phyloP scores from a whole-genome alignment of 1,139 yeast species.

The Zygoascus meyerae region DNA sequence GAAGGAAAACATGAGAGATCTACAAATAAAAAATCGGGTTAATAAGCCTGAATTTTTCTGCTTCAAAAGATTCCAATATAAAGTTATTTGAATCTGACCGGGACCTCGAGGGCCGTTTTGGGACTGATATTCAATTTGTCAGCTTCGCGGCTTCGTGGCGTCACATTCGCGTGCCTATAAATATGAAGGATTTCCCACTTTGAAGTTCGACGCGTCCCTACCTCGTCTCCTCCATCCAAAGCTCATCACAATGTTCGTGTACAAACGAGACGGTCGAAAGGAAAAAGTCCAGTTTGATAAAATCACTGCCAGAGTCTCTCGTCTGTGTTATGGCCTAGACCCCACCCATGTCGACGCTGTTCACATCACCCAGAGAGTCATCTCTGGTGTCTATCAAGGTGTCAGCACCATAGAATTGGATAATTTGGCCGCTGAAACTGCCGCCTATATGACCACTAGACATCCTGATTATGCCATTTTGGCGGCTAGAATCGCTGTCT shows the following conservation, averaged over 20 bases:
- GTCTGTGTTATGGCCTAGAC: conserved; percentile 78
- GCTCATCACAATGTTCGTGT: conserved; percentile 42
- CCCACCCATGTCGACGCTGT: conserved; percentile 81
- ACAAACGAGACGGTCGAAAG: conserved; percentile 68
- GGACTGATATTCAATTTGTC: no score
- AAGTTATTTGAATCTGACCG: no score
- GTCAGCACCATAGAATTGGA: conserved; percentile 91
- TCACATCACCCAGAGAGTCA: conserved; percentile 81
- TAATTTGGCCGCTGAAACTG: conserved; percentile 93
- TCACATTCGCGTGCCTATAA: conserved; percentile 1
- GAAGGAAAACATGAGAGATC: no score
- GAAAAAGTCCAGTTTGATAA: conserved; percentile 83
- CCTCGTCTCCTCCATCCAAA: not conserved
- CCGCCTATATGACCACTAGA: conserved; percentile 92
- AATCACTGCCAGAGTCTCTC: conserved; percentile 58
- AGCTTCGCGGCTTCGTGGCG: conserved; percentile 5
- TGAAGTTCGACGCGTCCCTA: not conserved
- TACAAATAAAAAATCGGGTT: no score
- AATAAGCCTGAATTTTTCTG: no score
- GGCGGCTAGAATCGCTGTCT: conserved; percentile 92
- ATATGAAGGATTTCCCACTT: not conserved
- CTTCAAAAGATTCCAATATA: no score
- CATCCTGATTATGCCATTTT: conserved; percentile 94
- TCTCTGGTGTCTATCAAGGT: conserved; percentile 90
- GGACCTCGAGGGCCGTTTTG: no score